These are phyloP conservation scores for Pogostemon cablin DNA, from an alignment of 257 asterid genomes.

Conservation along the genomic window DNA sequence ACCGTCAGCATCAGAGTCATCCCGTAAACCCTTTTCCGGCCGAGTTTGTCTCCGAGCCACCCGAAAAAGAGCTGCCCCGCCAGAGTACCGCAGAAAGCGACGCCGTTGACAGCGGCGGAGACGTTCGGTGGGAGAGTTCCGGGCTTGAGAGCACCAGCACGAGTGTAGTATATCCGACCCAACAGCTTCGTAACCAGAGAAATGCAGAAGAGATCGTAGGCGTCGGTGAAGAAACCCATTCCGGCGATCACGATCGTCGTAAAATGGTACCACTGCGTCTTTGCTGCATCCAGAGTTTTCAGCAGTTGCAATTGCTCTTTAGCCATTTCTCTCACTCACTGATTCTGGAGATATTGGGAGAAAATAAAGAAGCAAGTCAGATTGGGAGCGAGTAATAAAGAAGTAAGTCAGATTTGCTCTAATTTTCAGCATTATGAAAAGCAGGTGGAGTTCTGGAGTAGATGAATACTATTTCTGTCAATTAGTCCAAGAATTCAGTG, in stretches of 20 bases:
- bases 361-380: too few relatives aligned
- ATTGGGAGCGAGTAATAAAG: too few relatives aligned
- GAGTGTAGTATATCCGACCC: constrained; percentile 59
- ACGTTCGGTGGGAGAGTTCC: constrained; percentile 42
- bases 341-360: too few relatives aligned
- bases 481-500: too few relatives aligned
- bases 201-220: constrained; percentile 65
- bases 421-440: too few relatives aligned
- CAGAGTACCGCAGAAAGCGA: constrained; percentile 50
- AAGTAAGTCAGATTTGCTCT: too few relatives aligned
- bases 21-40: constrained; percentile 49
- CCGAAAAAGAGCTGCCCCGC: constrained; percentile 50
- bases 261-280: constrained; percentile 65
- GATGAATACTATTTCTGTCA: too few relatives aligned
- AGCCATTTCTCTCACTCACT: too few relatives aligned
- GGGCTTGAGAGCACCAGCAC: constrained; percentile 33
- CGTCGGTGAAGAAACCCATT: constrained; percentile 79
- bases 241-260: constrained; percentile 73
- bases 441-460: too few relatives aligned
- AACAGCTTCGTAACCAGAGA: constrained; percentile 51
- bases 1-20: constrained; percentile 52
- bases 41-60: too few relatives aligned
- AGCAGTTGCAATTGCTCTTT: constrained; percentile 55
- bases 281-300: constrained; percentile 65
- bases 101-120: constrained; percentile 50